A percentile compares a stretch with the other conserved stretches of the same genome.
These are phyloP conservation scores for Neofusicoccum umdonicola DNA, from an alignment of 2,329 filamentous ascomycete genomes.

Conservation along the genomic window DNA sequence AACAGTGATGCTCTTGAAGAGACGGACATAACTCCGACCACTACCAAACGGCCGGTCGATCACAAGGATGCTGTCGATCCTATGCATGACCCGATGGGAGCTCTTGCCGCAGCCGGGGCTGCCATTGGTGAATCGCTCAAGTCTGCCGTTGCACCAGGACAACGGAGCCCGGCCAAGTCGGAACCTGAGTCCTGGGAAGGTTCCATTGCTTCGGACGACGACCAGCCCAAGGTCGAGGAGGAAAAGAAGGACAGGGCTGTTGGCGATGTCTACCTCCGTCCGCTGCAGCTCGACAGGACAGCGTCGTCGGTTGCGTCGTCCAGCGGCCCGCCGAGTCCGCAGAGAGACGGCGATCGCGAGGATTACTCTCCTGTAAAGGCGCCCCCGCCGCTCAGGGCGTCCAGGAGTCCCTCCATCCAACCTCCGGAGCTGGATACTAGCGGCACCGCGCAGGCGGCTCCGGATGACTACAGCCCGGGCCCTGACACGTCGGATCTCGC, in stretches of 20 bases:
- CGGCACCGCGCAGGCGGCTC: background rate
- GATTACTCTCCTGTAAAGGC: constrained; percentile 28
- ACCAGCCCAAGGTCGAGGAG: background rate
- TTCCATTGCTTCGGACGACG: constrained; percentile 21
- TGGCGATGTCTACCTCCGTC: constrained; percentile 38
- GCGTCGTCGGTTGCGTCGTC: constrained; percentile 34
- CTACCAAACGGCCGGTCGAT: constrained; percentile 31
- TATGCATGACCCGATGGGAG: constrained; percentile 43
- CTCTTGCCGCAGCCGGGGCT: constrained; percentile 47
- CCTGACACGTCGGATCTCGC: constrained; percentile 61
- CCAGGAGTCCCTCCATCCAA: constrained; percentile 10
- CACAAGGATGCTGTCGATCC: constrained; percentile 23
- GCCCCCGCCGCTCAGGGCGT: constrained; percentile 34
- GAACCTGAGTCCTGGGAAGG: constrained; percentile 17
- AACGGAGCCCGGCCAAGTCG: constrained; percentile 19
- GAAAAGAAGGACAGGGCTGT: constrained; percentile 19
- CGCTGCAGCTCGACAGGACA: constrained; percentile 38
- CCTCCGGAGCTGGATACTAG: constrained; percentile 23
- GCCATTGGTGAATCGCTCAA: constrained; percentile 49
- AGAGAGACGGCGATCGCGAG: constrained; percentile 14
- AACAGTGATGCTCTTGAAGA: constrained; percentile 23
- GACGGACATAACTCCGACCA: constrained; percentile 36
- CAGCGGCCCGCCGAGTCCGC: constrained; percentile 45
- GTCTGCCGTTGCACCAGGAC: constrained; percentile 35
- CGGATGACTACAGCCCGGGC: constrained; percentile 44